Percentiles rank a stretch among this genome's conserved stretches.
Evolutionary conservation across 1,284 basidiomycete genomes (phyloP).

Genomic region (Mycosarcoma maydis): DNA sequence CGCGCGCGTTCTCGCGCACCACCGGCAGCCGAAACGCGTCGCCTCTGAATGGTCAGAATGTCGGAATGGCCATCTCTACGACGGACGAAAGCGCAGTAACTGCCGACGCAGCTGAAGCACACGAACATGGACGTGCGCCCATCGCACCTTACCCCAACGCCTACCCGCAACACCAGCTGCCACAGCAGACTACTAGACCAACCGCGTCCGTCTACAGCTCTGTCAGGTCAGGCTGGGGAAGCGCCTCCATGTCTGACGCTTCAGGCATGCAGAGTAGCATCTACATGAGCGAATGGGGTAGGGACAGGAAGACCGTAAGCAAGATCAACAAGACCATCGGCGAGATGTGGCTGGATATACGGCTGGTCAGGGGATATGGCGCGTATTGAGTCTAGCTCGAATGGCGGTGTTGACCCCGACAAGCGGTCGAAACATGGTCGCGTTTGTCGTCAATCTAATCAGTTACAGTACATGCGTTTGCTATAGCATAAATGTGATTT

Average conservation of each 20-base stretch:
- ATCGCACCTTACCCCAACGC: slow-evolving; percentile 12
- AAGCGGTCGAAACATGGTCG: too few relatives aligned
- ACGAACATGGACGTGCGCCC: slow-evolving; percentile 6
- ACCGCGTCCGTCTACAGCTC: slow-evolving; percentile 25
- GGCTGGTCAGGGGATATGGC: slow-evolving; percentile 34
- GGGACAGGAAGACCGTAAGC: slow-evolving; percentile 44
- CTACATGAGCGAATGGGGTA: slow-evolving; percentile 47
- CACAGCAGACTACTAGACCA: slow-evolving; percentile 1
- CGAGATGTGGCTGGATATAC: slow-evolving; percentile 50
- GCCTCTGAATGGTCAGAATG: slow-evolving; percentile 14
- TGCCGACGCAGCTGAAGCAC: slow-evolving; percentile 16
- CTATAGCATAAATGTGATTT: too few relatives aligned
- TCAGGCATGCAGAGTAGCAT: slow-evolving; percentile 41
- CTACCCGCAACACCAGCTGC: slow-evolving; percentile 9
- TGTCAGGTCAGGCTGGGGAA: slow-evolving; percentile 33
- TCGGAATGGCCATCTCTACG: slow-evolving; percentile 40
- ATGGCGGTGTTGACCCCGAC: too few relatives aligned
- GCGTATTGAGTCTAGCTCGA: slow-evolving; percentile 22
- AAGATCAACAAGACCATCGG: slow-evolving; percentile 59
- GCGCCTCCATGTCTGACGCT: slow-evolving; percentile 40
- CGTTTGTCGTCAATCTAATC: too few relatives aligned
- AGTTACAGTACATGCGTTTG: too few relatives aligned
- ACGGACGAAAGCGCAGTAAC: slow-evolving; percentile 27
- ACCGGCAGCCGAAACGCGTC: slow-evolving; percentile 27
- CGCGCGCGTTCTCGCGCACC: slow-evolving; percentile 6